Conservation (phyloP, 768 basidiomycete genomes). For the Trametes cingulata region DNA sequence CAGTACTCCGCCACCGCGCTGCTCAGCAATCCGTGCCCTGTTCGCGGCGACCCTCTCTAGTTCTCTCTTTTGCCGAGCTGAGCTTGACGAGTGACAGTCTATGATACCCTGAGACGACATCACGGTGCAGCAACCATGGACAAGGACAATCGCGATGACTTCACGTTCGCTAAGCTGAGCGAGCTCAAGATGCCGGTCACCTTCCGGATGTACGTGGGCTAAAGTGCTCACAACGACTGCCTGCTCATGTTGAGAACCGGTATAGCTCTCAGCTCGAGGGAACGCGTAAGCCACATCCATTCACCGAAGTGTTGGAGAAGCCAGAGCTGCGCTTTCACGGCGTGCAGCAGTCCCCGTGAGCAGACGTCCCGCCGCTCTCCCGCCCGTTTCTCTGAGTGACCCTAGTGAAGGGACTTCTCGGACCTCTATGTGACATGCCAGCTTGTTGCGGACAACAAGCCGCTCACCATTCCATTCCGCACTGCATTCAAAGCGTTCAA, state of each 20-base stretch:
- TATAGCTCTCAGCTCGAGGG: constrained; percentile 85
- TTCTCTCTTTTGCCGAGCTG: no score
- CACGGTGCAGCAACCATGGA: constrained; percentile 40
- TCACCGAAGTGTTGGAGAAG: constrained; percentile 80
- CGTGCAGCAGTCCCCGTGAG: constrained; percentile 78
- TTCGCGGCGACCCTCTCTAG: no score
- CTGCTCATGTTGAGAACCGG: background rate
- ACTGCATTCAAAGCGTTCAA: constrained; percentile 94
- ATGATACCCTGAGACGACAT: background rate
- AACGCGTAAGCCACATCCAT: constrained; percentile 63
- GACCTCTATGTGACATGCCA: constrained; percentile 95
- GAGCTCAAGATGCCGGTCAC: constrained; percentile 88
- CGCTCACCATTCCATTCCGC: constrained; percentile 86
- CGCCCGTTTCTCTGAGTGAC: constrained; percentile 22
- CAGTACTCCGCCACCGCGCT: background rate
- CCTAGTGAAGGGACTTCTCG: constrained; percentile 64
- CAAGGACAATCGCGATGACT: constrained; percentile 77
- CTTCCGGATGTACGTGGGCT: constrained; percentile 64
- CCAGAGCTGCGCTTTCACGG: constrained; percentile 85
- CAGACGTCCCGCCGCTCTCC: constrained; percentile 12
- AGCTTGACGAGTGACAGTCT: no score
- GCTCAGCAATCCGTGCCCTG: background rate
- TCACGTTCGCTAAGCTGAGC: constrained; percentile 89
- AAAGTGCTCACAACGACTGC: background rate
- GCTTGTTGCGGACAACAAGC: constrained; percentile 90